Conservation (phyloP, 179 eudicot species). For the Monotropa hypopitys region DNA sequence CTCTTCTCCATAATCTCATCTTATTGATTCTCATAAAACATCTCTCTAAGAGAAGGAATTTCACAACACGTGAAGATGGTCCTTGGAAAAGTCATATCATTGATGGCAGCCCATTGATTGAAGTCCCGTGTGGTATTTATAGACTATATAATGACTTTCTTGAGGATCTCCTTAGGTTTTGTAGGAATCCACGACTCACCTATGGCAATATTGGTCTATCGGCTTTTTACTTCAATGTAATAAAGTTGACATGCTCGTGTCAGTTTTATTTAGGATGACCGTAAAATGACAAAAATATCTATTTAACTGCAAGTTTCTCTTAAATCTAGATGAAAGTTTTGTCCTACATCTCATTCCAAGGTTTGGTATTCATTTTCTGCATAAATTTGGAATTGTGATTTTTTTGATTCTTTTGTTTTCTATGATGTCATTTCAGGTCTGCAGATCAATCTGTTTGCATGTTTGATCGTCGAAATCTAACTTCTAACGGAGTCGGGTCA, state of each 20-base stretch:
- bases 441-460: slow-evolving; percentile 84
- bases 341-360: background rate
- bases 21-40: background rate
- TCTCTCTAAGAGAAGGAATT: background rate
- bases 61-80: too few species aligned
- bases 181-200: background rate
- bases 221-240: background rate
- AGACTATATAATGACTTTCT: background rate
- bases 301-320: background rate
- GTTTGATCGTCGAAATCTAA: slow-evolving; percentile 89
- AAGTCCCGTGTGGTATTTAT: background rate
- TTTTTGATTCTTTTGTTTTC: slow-evolving; percentile 5
- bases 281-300: background rate
- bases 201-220: background rate
- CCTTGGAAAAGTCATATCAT: background rate
- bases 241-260: background rate
- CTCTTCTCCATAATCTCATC: background rate
- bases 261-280: background rate
- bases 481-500: slow-evolving; percentile 60
- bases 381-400: background rate
- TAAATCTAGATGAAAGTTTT: background rate
- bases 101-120: background rate
- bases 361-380: background rate
- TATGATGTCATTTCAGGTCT: slow-evolving; percentile 40
- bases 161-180: background rate